phyloP scores from a whole-genome alignment of 768 basidiomycete genomes.

The Phanerochaete carnosa region DNA sequence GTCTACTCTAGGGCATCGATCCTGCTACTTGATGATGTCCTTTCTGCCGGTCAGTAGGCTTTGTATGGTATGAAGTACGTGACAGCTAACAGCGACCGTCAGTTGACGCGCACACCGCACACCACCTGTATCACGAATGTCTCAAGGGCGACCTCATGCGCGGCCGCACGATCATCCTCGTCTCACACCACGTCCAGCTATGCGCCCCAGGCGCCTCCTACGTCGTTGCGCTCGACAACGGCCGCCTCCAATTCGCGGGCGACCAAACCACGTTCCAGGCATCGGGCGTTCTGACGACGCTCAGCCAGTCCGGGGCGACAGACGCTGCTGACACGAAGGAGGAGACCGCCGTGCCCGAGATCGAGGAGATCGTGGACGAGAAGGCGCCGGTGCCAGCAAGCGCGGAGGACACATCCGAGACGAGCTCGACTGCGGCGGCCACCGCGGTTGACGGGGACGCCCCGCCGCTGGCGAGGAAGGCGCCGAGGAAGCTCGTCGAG shows the following conservation, averaged over 20 bases:
- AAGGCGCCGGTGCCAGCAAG: constrained; percentile 19
- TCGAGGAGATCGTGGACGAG: constrained; percentile 31
- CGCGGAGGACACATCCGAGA: constrained; percentile 31
- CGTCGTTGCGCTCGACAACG: constrained; percentile 81
- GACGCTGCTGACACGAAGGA: constrained; percentile 45
- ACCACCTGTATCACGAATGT: constrained; percentile 78
- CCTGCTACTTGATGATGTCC: constrained; percentile 82
- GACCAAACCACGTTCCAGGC: constrained; percentile 56
- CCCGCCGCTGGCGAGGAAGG: constrained; percentile 41
- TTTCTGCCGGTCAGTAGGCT: constrained; percentile 38
- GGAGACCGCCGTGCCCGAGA: constrained; percentile 32
- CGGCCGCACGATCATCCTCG: constrained; percentile 82
- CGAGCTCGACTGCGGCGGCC: constrained; percentile 40
- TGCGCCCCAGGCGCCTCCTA: constrained; percentile 78
- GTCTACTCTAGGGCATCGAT: constrained; percentile 86
- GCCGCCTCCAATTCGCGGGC: constrained; percentile 75
- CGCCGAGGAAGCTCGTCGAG: constrained; percentile 80
- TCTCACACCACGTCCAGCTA: constrained; percentile 92
- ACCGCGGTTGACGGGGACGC: constrained; percentile 25
- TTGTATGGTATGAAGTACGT: not conserved
- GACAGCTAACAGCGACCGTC: constrained; percentile 2
- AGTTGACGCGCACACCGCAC: constrained; percentile 86
- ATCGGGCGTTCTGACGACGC: constrained; percentile 62
- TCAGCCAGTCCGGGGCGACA: constrained; percentile 56
- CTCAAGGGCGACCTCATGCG: constrained; percentile 73